Conservation (phyloP, 192 early-diverging fungal genomes). For the Lobosporangium transversale region DNA sequence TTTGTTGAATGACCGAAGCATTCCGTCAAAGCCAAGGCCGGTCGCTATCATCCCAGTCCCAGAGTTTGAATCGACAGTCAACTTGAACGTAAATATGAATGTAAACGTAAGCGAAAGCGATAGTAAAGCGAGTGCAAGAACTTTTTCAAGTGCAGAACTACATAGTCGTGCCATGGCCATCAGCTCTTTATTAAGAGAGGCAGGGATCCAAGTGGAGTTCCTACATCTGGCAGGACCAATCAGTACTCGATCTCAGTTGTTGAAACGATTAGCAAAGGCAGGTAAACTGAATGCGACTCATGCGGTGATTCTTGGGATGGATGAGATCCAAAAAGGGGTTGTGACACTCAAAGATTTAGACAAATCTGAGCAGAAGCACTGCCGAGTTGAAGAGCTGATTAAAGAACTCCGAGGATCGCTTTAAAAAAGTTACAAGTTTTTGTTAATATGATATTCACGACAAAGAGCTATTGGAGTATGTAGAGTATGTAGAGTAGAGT, state of each 20-base stretch:
- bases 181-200: conserved; percentile 3
- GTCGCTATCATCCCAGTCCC: conserved; percentile 47
- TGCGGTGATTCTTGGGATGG: conserved; percentile 45
- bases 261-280: conserved; percentile 35
- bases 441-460: not conserved
- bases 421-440: not conserved
- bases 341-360: conserved; percentile 45
- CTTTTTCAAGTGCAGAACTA: not conserved
- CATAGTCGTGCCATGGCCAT: conserved; percentile 28
- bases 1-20: conserved; percentile 30
- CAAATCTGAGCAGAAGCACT: conserved; percentile 28
- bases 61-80: conserved; percentile 10
- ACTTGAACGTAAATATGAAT: too few species aligned
- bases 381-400: conserved; percentile 14
- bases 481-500: too few species aligned
- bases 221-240: conserved; percentile 15
- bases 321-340: conserved; percentile 34
- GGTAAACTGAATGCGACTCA: conserved; percentile 51
- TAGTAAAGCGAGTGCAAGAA: not conserved
- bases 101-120: not conserved
- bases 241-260: conserved; percentile 24
- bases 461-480: not conserved
- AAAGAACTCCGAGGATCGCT: conserved; percentile 2
- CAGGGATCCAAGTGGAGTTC: conserved; percentile 28
- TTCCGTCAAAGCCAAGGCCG: conserved; percentile 15